Percentiles rank a stretch among this genome's conserved stretches.
Conservation (phyloP, 345 rosid species). For the Citrus maxima region DNA sequence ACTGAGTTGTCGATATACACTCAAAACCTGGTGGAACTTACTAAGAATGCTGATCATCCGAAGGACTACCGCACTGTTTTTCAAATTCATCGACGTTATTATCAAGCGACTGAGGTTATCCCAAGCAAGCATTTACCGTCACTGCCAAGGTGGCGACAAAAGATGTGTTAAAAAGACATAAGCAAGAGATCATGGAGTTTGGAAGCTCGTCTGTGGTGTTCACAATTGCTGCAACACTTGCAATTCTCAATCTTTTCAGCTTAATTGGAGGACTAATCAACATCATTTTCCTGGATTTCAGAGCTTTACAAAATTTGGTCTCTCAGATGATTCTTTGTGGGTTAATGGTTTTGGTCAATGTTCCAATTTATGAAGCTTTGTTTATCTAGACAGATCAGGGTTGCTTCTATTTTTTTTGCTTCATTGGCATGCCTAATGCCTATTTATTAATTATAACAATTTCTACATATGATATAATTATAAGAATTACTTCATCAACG, state of each 20-base stretch:
- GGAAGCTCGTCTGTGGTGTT: conserved; percentile 36
- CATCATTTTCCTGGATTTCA: neutral
- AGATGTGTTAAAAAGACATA: conserved; percentile 31
- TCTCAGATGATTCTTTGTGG: conserved; percentile 28
- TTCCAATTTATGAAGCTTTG: conserved; percentile 32
- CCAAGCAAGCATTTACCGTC: conserved; percentile 25
- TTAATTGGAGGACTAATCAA: neutral
- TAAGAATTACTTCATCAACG: too few relatives aligned
- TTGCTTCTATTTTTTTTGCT: conserved; percentile 22
- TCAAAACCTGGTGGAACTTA: conserved; percentile 8
- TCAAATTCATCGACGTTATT: conserved; percentile 6
- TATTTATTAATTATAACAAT: neutral
- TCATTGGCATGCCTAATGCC: conserved; percentile 24
- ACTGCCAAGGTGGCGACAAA: conserved; percentile 35
- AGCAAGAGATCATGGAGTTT: conserved; percentile 38
- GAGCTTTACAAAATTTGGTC: neutral
- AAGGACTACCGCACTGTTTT: neutral
- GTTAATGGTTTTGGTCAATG: conserved; percentile 24
- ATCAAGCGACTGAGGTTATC: conserved; percentile 29
- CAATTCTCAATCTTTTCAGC: conserved; percentile 34
- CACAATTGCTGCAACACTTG: conserved; percentile 28
- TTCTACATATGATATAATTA: too few relatives aligned
- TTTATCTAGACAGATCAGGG: conserved; percentile 34
- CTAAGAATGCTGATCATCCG: conserved; percentile 23
- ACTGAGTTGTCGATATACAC: neutral